Conservation (phyloP, 2,329 filamentous ascomycete species). For the Aspergillus tubingensis region DNA sequence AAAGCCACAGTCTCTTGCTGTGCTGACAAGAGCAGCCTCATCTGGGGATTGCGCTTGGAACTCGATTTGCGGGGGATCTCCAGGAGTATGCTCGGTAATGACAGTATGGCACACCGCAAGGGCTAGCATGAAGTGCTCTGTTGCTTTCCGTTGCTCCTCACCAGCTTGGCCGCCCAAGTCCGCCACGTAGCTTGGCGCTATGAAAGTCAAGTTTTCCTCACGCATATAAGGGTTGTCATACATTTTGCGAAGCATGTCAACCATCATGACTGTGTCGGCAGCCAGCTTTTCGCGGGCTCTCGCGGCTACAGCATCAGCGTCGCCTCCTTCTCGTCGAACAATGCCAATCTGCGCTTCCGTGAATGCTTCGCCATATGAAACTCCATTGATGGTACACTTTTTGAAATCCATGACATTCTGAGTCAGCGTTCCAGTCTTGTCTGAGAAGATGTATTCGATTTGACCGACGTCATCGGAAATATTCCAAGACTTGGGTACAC, state of each 20-base stretch:
- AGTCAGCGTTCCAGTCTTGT: constrained; percentile 87
- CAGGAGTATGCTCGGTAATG: constrained; percentile 83
- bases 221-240: constrained; percentile 89
- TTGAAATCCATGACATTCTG: constrained; percentile 99
- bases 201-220: constrained; percentile 86
- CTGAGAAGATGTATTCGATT: constrained; percentile 98
- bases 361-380: constrained; percentile 94
- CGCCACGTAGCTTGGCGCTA: constrained; percentile 83
- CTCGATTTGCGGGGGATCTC: constrained; percentile 85
- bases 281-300: constrained; percentile 77
- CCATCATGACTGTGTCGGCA: constrained; percentile 70
- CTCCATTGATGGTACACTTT: constrained; percentile 94
- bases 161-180: constrained; percentile 80
- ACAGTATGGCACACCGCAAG: constrained; percentile 96
- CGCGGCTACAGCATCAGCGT: constrained; percentile 78
- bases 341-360: constrained; percentile 96
- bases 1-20: constrained; percentile 92
- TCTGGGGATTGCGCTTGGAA: constrained; percentile 98
- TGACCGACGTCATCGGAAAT: constrained; percentile 97
- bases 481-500: constrained; percentile 97
- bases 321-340: constrained; percentile 85
- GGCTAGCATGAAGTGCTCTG: constrained; percentile 89
- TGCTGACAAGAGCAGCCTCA: constrained; percentile 90
- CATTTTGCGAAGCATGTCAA: constrained; percentile 70
- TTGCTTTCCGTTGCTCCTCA: constrained; percentile 72